Evolutionary conservation across 2,329 filamentous ascomycete genomes (phyloP).

Genomic region (Botryotinia narcissicola): DNA sequence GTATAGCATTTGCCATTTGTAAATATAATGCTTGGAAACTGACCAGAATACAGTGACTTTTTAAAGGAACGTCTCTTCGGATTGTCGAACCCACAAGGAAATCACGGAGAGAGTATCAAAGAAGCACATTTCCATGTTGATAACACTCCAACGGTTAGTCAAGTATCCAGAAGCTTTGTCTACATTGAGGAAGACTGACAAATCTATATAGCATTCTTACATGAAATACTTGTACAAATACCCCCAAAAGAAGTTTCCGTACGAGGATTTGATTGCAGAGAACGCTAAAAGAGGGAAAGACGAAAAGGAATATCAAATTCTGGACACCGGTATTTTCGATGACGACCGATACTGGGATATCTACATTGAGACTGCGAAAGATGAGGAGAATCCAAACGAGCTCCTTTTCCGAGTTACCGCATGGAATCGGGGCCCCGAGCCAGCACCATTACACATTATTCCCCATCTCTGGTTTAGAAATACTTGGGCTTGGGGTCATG

Average conservation of each 20-base stretch:
- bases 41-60: conserved; percentile 64
- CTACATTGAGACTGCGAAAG: conserved; percentile 93
- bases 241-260: conserved; percentile 87
- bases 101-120: conserved; percentile 96
- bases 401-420: conserved; percentile 91
- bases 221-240: conserved; percentile 99
- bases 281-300: conserved; percentile 73
- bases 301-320: conserved; percentile 86
- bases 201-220: conserved; percentile 73
- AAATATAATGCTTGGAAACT: conserved; percentile 37
- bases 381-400: conserved; percentile 86
- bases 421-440: conserved; percentile 90
- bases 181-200: conserved; percentile 18
- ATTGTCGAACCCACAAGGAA: conserved; percentile 92
- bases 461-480: conserved; percentile 97
- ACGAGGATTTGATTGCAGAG: conserved; percentile 80
- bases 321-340: conserved; percentile 84
- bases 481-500: conserved; percentile 92
- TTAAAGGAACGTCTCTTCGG: conserved; percentile 95
- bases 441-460: conserved; percentile 87
- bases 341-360: conserved; percentile 96
- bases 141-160: conserved; percentile 66
- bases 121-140: conserved; percentile 96
- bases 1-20: conserved; percentile 34
- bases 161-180: not conserved